These are phyloP conservation scores for Coelastrella sp. DNA, from an alignment of 139 green algal genomes.

Conservation along the genomic window DNA sequence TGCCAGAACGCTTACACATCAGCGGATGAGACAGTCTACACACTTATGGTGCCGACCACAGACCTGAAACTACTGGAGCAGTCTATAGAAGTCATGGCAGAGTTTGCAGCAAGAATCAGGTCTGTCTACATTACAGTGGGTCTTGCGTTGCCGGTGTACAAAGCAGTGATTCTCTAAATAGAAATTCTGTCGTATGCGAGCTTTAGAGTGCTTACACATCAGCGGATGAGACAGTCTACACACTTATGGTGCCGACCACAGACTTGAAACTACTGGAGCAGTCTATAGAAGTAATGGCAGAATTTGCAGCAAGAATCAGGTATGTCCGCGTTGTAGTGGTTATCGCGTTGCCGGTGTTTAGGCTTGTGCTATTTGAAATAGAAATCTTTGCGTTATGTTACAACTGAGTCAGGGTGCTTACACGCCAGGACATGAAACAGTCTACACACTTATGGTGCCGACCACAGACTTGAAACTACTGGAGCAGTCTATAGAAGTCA, in stretches of 20 bases:
- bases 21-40: constrained; percentile 82
- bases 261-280: constrained; percentile 59
- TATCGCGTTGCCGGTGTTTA: too few species aligned
- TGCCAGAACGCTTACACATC: constrained; percentile 92
- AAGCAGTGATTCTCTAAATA: too few species aligned
- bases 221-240: constrained; percentile 82
- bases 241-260: constrained; percentile 40
- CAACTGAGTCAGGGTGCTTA: constrained; percentile 92
- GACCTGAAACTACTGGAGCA: constrained; percentile 59
- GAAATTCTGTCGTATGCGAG: too few species aligned
- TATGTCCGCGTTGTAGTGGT: background rate
- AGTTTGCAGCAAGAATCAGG: constrained; percentile 87
- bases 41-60: constrained; percentile 35
- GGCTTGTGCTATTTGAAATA: too few species aligned
- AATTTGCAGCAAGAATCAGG: constrained; percentile 87
- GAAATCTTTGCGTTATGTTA: too few species aligned
- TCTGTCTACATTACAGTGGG: constrained; percentile 6
- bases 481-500: constrained; percentile 71
- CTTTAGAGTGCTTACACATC: constrained; percentile 87
- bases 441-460: constrained; percentile 66
- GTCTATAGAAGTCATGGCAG: constrained; percentile 78
- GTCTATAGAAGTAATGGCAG: constrained; percentile 77
- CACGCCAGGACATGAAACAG: constrained; percentile 81
- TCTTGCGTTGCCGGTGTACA: too few species aligned
- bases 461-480: constrained; percentile 52